Evolutionary conservation across 2,329 filamentous ascomycete species (phyloP).

Genomic region (Fusarium oxysporum): DNA sequence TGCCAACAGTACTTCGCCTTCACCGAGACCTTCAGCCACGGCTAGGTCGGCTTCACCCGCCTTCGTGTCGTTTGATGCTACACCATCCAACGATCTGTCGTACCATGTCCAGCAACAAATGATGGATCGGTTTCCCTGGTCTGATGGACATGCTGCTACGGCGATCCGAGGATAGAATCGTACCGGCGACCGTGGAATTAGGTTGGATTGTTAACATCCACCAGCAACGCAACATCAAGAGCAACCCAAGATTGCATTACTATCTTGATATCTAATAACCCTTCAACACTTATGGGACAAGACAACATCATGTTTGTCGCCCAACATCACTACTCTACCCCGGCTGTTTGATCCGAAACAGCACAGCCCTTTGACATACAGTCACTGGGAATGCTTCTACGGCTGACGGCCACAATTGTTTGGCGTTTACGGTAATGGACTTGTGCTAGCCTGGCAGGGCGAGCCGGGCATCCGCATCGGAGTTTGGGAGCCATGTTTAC

Average conservation of each 20-base stretch:
- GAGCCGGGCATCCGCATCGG: conserved; percentile 39
- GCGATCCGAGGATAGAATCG: conserved; percentile 58
- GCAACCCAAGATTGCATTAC: conserved; percentile 25
- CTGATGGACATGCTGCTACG: conserved; percentile 62
- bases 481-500: conserved; percentile 40
- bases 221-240: conserved; percentile 15
- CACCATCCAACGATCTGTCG: conserved; percentile 56
- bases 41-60: conserved; percentile 58
- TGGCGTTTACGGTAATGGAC: conserved; percentile 42
- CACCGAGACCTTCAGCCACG: conserved; percentile 52
- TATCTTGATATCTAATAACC: conserved; percentile 30
- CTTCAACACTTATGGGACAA: background rate
- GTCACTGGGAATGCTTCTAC: conserved; percentile 31
- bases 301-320: background rate
- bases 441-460: conserved; percentile 40
- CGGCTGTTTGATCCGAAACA: conserved; percentile 39
- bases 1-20: conserved; percentile 44
- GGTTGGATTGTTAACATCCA: conserved; percentile 22
- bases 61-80: conserved; percentile 61
- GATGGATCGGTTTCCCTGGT: conserved; percentile 61
- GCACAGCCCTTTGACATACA: conserved; percentile 20
- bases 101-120: conserved; percentile 55
- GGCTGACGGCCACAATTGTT: conserved; percentile 34
- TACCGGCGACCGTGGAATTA: conserved; percentile 29
- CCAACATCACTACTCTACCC: conserved; percentile 20